phyloP scores from a whole-genome alignment of 257 asterid species.

The Petrea volubilis region DNA sequence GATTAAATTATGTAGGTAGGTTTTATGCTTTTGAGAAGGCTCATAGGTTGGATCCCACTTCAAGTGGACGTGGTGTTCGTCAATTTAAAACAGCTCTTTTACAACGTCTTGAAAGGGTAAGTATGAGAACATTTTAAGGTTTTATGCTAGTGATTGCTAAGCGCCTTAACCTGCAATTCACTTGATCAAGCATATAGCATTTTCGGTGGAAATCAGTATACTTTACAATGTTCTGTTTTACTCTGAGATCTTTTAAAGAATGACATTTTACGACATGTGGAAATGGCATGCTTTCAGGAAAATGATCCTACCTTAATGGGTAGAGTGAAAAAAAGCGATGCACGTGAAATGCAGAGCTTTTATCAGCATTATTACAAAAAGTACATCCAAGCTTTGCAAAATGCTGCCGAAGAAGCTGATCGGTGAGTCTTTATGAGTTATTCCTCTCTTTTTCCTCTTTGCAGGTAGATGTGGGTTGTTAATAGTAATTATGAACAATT shows the following conservation, averaged over 20 bases:
- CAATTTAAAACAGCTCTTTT: slow-evolving; percentile 96
- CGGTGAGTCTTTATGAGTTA: slow-evolving; percentile 54
- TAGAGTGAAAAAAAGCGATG: slow-evolving; percentile 98
- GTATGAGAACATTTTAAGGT: not conserved
- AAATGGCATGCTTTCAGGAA: slow-evolving; percentile 82
- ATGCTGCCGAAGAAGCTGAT: slow-evolving; percentile 97
- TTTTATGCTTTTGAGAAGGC: slow-evolving; percentile 99
- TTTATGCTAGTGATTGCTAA: not conserved
- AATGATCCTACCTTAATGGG: slow-evolving; percentile 96
- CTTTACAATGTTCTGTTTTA: not conserved
- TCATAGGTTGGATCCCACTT: slow-evolving; percentile 91
- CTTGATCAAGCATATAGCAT: not conserved
- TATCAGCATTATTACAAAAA: slow-evolving; percentile 97
- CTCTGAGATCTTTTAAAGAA: too few relatives aligned
- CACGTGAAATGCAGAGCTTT: slow-evolving; percentile 99
- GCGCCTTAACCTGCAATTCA: not conserved
- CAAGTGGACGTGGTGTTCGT: slow-evolving; percentile 99
- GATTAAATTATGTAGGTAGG: slow-evolving; percentile 62
- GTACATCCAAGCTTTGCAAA: slow-evolving; percentile 97
- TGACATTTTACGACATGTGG: too few relatives aligned
- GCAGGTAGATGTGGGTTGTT: slow-evolving; percentile 5
- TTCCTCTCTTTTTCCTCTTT: slow-evolving; percentile 11
- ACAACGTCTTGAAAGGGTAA: slow-evolving; percentile 94
- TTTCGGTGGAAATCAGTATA: not conserved
- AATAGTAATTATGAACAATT: too few relatives aligned